Conservation (phyloP, 495 filamentous ascomycete species). For the Penicillium pancosmium region DNA sequence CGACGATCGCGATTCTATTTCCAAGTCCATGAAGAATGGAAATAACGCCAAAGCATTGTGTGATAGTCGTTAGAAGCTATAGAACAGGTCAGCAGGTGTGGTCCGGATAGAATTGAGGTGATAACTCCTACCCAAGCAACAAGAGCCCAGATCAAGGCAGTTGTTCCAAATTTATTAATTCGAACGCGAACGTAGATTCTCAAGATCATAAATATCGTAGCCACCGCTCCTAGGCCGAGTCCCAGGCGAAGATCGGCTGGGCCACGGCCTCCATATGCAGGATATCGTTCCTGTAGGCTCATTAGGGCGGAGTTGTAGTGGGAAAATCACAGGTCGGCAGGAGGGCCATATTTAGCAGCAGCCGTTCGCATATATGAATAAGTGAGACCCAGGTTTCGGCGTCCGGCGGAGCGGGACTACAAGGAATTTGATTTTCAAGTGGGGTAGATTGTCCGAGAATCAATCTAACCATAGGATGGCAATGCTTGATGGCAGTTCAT, state of each 20-base stretch:
- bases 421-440: constrained; percentile 1
- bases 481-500: constrained; percentile 5
- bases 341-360: constrained; percentile 7
- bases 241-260: constrained; percentile 26
- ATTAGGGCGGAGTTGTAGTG: constrained; percentile 2
- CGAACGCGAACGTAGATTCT: constrained; percentile 29
- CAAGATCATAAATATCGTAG: constrained; percentile 28
- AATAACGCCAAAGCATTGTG: constrained; percentile 27
- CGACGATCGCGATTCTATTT: constrained; percentile 24
- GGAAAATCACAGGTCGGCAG: constrained; percentile 1
- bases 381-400: not conserved
- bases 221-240: constrained; percentile 22
- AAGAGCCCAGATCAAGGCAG: constrained; percentile 23
- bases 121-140: constrained; percentile 24
- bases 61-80: constrained; percentile 21
- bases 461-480: constrained; percentile 2
- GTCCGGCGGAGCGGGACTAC: not conserved
- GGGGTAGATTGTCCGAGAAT: not conserved
- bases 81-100: not conserved
- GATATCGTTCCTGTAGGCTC: constrained; percentile 16
- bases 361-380: not conserved
- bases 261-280: constrained; percentile 29
- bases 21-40: constrained; percentile 29
- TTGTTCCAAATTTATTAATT: constrained; percentile 31
- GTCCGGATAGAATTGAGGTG: not conserved